Base-by-base conservation (phyloP, 2,329 filamentous ascomycete genomes). In the Parasarocladium wereldwijsianum region DNA sequence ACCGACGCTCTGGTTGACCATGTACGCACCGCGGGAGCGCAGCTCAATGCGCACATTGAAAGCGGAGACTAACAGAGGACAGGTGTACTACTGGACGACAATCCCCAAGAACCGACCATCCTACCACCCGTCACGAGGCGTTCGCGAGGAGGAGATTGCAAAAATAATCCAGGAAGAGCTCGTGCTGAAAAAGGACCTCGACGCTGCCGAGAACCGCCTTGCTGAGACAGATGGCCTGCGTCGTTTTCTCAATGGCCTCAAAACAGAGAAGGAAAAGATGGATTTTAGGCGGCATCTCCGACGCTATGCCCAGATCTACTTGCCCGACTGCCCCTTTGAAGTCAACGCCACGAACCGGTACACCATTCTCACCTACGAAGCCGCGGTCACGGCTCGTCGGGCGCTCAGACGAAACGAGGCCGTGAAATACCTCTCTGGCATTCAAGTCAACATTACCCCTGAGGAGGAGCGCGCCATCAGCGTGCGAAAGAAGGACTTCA, bases 21-120 rank as follows among this genome's bases (percentile, higher is more conserved):
- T 59, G 87, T 94, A 68, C 57, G 80, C 67, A 11, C n/a, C 12
- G 15, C n/a, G 13, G 17, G 12, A 8, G 18, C 9, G 19, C 19
- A 8, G 3, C 6, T 15, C 7, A 10, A n/a, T 12, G 15, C 10
- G 17, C 9, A 8, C 8, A 9, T 10, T 6, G 10, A 8, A 6
- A 7, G 15, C 6, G 16, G n/a, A 14, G 17, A 14, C 12, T 4
- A 12, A 18, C 8, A 17, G 14, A 12, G n/a, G n/a, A 36, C 42
- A 94, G 87, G 78, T 84, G 8, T 94, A 82, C 55, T 98, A 90
- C 62, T 96, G 90, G 87, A 87, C 87, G 5, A 81, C 72, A 4
- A 93, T 94, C 35, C 86, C 87, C 39, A 98, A 98, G 57, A 93
- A 96, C 46, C 76, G 81, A 36, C 75, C 73, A 33, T 83, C 82